Evolutionary conservation across 202 grass and related monocot species (phyloP).

Genomic region (Saccharum hybrid): DNA sequence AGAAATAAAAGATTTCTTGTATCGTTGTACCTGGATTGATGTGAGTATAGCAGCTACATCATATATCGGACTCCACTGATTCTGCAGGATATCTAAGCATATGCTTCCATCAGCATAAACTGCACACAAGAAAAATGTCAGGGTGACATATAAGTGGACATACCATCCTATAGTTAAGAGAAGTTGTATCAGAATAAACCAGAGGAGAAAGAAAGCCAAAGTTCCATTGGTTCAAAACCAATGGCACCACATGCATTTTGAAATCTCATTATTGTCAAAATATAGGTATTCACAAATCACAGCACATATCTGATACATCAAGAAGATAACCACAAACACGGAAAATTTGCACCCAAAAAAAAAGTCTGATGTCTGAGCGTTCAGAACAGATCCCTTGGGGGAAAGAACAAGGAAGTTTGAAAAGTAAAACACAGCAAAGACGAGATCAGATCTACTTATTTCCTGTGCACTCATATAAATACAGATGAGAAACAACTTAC

Average conservation of each 20-base stretch:
- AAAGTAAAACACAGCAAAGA: too few species aligned
- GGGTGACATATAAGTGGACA: neutral
- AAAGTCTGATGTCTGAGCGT: neutral
- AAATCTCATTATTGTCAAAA: neutral
- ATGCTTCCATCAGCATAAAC: conserved; percentile 99
- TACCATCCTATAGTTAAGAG: neutral
- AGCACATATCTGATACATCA: conserved; percentile 21
- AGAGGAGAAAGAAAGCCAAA: neutral
- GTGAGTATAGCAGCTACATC: conserved; percentile 96
- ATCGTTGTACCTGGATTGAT: conserved; percentile 77
- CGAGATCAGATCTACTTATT: conserved; percentile 6
- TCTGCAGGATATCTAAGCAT: conserved; percentile 95
- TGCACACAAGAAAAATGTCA: conserved; percentile 37
- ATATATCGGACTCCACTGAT: conserved; percentile 97
- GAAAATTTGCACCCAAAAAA: neutral
- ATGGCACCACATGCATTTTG: neutral
- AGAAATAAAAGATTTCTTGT: conserved; percentile 9
- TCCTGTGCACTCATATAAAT: neutral
- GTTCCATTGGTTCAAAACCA: neutral
- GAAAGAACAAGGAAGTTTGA: neutral
- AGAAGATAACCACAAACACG: conserved; percentile 23
- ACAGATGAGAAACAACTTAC: conserved; percentile 50
- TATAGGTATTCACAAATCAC: conserved; percentile 11
- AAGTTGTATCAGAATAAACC: neutral
- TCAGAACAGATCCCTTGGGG: neutral